A percentile compares a stretch with the other conserved stretches of the same genome.
phyloP scores from a whole-genome alignment of 768 basidiomycete genomes.

The Mycena metata region DNA sequence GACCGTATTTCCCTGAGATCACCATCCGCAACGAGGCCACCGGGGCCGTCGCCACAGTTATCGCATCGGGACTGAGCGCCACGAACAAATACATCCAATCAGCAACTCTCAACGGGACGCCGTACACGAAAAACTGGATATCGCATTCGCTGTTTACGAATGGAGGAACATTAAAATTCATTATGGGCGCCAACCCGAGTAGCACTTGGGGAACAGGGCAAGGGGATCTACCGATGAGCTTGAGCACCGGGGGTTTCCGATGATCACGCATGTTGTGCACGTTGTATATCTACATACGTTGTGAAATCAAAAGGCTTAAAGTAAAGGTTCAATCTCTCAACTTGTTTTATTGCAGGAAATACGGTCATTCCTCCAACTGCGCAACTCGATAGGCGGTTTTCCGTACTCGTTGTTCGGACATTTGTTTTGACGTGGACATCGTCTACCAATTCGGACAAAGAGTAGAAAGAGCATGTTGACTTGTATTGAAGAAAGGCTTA shows the following conservation, averaged over 20 bases:
- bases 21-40: conserved; percentile 35
- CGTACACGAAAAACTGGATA: conserved; percentile 31
- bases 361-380: no score
- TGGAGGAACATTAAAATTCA: conserved; percentile 14
- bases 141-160: conserved; percentile 17
- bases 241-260: conserved; percentile 27
- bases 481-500: no score
- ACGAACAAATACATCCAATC: conserved; percentile 34
- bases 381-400: no score
- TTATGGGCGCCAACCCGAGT: conserved; percentile 20
- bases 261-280: not conserved
- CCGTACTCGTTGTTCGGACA: no score
- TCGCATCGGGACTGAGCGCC: conserved; percentile 29
- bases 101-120: conserved; percentile 31
- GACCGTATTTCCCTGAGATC: conserved; percentile 37
- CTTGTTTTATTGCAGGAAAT: no score
- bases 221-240: conserved; percentile 27
- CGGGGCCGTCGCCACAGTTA: conserved; percentile 30
- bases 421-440: no score
- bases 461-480: no score
- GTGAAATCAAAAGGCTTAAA: no score
- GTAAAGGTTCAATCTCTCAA: no score
- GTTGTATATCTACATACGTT: no score
- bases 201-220: conserved; percentile 23
- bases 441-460: no score